Percentiles rank a stretch among this genome's conserved stretches.
phyloP scores from a whole-genome alignment of 176 grass and related monocot species.

The Rhynchospora tenuis region DNA sequence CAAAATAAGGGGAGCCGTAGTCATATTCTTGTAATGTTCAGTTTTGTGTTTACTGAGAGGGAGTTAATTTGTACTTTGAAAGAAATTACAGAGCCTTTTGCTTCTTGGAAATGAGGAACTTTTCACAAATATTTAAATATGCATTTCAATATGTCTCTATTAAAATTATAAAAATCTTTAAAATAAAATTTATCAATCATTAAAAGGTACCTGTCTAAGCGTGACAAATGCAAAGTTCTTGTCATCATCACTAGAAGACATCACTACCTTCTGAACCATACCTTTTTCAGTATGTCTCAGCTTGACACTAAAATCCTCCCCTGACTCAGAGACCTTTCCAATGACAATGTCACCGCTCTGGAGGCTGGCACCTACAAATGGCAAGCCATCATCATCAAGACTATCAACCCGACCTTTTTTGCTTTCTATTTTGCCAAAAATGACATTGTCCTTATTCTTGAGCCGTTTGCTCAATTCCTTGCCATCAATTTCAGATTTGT shows the following conservation, averaged over 20 bases:
- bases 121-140: neutral
- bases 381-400: slow-evolving; percentile 93
- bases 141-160: neutral
- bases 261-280: slow-evolving; percentile 86
- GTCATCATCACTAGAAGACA: slow-evolving; percentile 92
- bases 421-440: slow-evolving; percentile 86
- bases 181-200: neutral
- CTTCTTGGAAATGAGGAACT: neutral
- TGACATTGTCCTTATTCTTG: slow-evolving; percentile 65
- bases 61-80: neutral
- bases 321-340: slow-evolving; percentile 75
- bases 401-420: slow-evolving; percentile 86
- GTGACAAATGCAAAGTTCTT: slow-evolving; percentile 88
- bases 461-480: slow-evolving; percentile 46
- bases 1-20: neutral
- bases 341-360: slow-evolving; percentile 90
- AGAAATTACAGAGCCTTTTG: neutral
- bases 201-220: slow-evolving; percentile 68
- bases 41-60: neutral
- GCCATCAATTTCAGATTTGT: slow-evolving; percentile 90
- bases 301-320: slow-evolving; percentile 85
- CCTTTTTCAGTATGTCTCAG: slow-evolving; percentile 96
- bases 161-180: neutral
- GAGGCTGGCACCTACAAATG: slow-evolving; percentile 82
- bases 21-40: neutral